phyloP scores from a whole-genome alignment of 2,329 filamentous ascomycete genomes.

The Colletotrichum somersetense region DNA sequence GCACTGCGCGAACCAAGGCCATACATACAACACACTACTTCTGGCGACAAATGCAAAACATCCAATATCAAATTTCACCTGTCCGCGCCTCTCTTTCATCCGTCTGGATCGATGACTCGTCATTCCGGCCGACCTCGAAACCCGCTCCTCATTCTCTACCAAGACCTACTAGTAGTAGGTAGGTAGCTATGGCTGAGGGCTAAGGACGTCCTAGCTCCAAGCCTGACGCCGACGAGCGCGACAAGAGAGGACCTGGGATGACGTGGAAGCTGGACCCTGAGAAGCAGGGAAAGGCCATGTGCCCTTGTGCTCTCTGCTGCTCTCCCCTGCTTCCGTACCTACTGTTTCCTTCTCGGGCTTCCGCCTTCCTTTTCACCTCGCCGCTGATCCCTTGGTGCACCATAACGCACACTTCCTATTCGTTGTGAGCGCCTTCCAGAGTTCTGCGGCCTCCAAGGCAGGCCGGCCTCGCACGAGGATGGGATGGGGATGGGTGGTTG shows the following conservation, averaged over 20 bases:
- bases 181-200: neutral
- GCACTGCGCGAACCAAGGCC: no score
- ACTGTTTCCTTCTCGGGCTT: conserved; percentile 7
- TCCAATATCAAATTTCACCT: conserved; percentile 10
- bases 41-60: conserved; percentile 30
- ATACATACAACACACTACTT: no score
- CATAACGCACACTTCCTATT: neutral
- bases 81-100: conserved; percentile 19
- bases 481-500: conserved; percentile 32
- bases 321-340: conserved; percentile 7
- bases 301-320: conserved; percentile 18
- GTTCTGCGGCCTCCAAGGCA: conserved; percentile 22
- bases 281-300: conserved; percentile 29
- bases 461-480: conserved; percentile 16
- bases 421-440: conserved; percentile 13
- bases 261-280: conserved; percentile 30
- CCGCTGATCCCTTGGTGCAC: conserved; percentile 14
- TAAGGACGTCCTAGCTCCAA: conserved; percentile 13
- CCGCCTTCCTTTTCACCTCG: conserved; percentile 4
- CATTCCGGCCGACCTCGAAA: conserved; percentile 27
- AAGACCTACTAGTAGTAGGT: neutral
- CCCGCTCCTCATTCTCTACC: conserved; percentile 2
- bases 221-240: conserved; percentile 4
- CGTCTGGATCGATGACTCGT: conserved; percentile 21
- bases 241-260: conserved; percentile 27